Conservation (phyloP, 176 grass and related monocot species). For the Oryza australiensis region DNA sequence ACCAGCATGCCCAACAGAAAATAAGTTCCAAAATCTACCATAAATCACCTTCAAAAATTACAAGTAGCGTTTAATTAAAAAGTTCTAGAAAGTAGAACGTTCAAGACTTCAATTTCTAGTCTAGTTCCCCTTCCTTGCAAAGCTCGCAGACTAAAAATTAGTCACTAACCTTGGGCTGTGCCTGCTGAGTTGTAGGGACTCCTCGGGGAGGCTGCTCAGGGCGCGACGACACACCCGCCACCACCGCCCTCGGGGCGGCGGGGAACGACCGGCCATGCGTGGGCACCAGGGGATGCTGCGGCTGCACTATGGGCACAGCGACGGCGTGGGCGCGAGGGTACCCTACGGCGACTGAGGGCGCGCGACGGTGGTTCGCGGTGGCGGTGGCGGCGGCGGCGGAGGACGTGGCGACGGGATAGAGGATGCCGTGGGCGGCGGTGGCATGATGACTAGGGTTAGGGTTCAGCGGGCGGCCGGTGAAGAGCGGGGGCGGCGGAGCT, state of each 20-base stretch:
- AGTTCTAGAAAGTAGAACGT: background rate
- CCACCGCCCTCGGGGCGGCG: slow-evolving; percentile 23
- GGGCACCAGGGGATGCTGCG: slow-evolving; percentile 22
- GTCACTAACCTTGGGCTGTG: slow-evolving; percentile 54
- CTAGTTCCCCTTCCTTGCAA: background rate
- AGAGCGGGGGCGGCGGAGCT: slow-evolving; percentile 22
- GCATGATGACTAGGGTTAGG: slow-evolving; percentile 45
- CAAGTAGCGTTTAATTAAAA: background rate
- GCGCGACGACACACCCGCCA: slow-evolving; percentile 13
- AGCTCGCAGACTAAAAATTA: background rate
- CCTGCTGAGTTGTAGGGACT: slow-evolving; percentile 38
- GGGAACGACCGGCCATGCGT: slow-evolving; percentile 35
- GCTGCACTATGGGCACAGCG: slow-evolving; percentile 28
- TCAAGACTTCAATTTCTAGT: background rate
- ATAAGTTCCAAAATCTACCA: background rate
- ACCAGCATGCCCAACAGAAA: background rate
- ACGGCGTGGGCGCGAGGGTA: slow-evolving; percentile 46
- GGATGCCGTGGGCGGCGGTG: slow-evolving; percentile 37
- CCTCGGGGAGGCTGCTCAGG: slow-evolving; percentile 41
- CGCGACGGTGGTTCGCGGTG: slow-evolving; percentile 23
- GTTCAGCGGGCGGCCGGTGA: slow-evolving; percentile 37
- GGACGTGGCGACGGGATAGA: slow-evolving; percentile 22
- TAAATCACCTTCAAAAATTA: background rate
- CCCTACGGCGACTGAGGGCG: slow-evolving; percentile 1
- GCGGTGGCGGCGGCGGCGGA: background rate